Conservation (phyloP, 495 filamentous ascomycete genomes). For the Daldinia vernicosa region DNA sequence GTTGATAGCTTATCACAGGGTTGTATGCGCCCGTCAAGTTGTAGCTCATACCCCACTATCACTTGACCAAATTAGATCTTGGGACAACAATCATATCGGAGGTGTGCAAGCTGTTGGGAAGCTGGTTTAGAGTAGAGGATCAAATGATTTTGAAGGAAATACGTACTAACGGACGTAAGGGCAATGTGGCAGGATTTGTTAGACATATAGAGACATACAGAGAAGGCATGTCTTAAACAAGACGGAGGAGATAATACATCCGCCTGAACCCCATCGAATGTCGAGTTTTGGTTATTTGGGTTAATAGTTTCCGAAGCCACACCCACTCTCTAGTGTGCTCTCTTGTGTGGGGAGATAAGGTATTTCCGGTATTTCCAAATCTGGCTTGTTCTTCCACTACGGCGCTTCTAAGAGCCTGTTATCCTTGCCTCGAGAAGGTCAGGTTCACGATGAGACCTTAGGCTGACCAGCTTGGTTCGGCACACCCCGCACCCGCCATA, state of each 20-base stretch:
- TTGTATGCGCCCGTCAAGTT: slow-evolving; percentile 42
- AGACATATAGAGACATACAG: slow-evolving; percentile 23
- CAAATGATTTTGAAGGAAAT: slow-evolving; percentile 29
- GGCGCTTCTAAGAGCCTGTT: slow-evolving; percentile 15
- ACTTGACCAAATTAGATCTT: slow-evolving; percentile 44
- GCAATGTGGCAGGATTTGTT: slow-evolving; percentile 26
- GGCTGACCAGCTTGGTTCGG: slow-evolving; percentile 26
- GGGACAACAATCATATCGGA: slow-evolving; percentile 39
- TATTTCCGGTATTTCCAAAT: slow-evolving; percentile 40
- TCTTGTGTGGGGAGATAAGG: slow-evolving; percentile 37
- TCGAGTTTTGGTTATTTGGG: slow-evolving; percentile 11
- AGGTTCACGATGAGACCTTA: slow-evolving; percentile 31
- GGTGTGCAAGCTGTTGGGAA: slow-evolving; percentile 17
- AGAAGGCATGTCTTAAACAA: slow-evolving; percentile 19
- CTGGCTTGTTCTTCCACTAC: slow-evolving; percentile 11
- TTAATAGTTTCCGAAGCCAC: slow-evolving; percentile 5
- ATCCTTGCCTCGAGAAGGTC: slow-evolving; percentile 25
- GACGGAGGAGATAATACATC: slow-evolving; percentile 13
- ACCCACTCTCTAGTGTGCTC: background rate
- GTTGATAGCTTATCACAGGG: slow-evolving; percentile 40
- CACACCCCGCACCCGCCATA: slow-evolving; percentile 28
- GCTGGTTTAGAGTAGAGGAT: slow-evolving; percentile 21
- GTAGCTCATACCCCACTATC: slow-evolving; percentile 46
- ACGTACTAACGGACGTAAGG: slow-evolving; percentile 26
- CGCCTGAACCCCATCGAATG: slow-evolving; percentile 12